Evolutionary conservation across 805 yeast genomes (phyloP), one percentile per base, ranked within the genome.

Genomic region (Schwanniomyces pseudopolymorphus): DNA sequence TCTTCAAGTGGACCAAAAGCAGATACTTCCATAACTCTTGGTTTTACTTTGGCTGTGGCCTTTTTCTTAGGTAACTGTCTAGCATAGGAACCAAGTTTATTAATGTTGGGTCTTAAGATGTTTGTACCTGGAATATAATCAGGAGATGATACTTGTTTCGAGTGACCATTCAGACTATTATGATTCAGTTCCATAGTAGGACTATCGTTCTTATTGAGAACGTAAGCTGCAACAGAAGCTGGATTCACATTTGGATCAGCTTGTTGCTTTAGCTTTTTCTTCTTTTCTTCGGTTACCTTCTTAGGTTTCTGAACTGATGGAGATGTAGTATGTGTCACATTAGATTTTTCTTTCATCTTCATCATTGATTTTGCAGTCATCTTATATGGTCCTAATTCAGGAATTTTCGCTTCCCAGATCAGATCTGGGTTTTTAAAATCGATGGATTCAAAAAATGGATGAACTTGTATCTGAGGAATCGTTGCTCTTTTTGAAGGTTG

Each of bases 361-460:
- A 83, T 79, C 94, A 87, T 87, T 1, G 92, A 80, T 57, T 83
- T 82, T 0, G 94, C 94, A 43, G 79, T 78, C 64, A 87, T 75
- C 48, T 84, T 85, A 58, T 84, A 87, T 0, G 92, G 89, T 1
- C 84, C 80, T 17, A 84, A 63, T 52, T 77, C 84, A 0, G 94
- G 94, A 2, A 85, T 83, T 16, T 74, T 70, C 1, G 72, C 59
- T 38, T 77, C 74, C 97, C 97, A 91, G 10, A 92, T 78, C 42
- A 67, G 66, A 37, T 78, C 77, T 50, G 79, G 79, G 52, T 86
- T 81, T 16, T 65, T 57, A 86, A 96, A 92, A 54, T 88, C 77
- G 5, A 85, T 64, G 9, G 70, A 75, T 33, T 74, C 72, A 57
- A 91, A 89, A 79, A 96, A 92, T 35, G 75, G 77, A 60, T 89